Evolutionary conservation across 805 yeast species (phyloP), one percentile per base, ranked within the genome.

Genomic region (Cyberlindnera euphorbiiphila): DNA sequence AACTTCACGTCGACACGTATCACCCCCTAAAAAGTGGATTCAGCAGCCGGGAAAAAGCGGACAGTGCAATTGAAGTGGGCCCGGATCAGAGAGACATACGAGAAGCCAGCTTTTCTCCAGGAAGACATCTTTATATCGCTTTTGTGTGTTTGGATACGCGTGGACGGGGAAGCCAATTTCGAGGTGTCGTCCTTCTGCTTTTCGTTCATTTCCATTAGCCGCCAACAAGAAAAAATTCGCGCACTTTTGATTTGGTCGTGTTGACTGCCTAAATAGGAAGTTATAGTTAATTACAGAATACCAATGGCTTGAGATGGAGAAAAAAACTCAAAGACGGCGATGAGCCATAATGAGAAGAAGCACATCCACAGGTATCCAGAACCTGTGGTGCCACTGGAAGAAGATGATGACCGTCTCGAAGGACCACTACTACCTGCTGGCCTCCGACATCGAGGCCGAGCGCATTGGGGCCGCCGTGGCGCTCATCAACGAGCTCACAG

Each of bases 371-470:
- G n/a, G n/a, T n/a, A n/a, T n/a, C n/a, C n/a, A n/a, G n/a, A n/a
- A n/a, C n/a, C n/a, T n/a, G n/a, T n/a, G n/a, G n/a, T n/a, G n/a
- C n/a, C n/a, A n/a, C n/a, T n/a, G n/a, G n/a, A n/a, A 9, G 9
- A 15, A n/a, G 9, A 18, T 15, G 5, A 71, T 68, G 76, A 34
- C 68, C 18, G 83, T 82, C 7, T 74, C 81, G 43, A 79, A 72
- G 60, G 96, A 87, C 52, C 78, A 80, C 52, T 88, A 82, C 67
- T 85, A 82, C 60, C 66, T 70, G 29, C 66, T 88, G 26, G 88
- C 88, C 1, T 82, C 94, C 9, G 95, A 88, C 42, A 59, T 81
- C 12, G 81, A 81, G 18, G 63, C 65, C 7, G 95, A 85, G 56
- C 69, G 96, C 20, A 67, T 88, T 23, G 64, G 69, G 23, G 82